A percentile compares a stretch with the other conserved stretches of the same genome.
Conservation (phyloP, 202 grass and related monocot species). For the Zizania palustris region DNA sequence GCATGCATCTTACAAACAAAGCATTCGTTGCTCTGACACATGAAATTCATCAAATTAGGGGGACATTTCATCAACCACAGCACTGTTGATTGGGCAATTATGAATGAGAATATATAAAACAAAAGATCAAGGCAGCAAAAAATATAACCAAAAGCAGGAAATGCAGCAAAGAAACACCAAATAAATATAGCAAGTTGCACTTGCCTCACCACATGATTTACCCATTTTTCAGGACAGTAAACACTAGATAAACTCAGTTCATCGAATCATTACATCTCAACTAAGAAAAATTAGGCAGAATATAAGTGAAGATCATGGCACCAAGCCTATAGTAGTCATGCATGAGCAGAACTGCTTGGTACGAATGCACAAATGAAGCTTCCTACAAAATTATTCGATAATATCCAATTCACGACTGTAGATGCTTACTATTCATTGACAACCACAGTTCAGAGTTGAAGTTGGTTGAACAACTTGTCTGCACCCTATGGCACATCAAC, state of each 20-base stretch:
- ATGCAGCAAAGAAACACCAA: not conserved
- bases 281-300: slow-evolving; percentile 2
- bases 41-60: not conserved
- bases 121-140: not conserved
- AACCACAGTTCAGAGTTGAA: slow-evolving; percentile 16
- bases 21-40: too few relatives aligned
- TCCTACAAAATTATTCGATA: slow-evolving; percentile 46
- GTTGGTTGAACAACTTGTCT: slow-evolving; percentile 20
- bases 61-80: not conserved
- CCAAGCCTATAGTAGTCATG: slow-evolving; percentile 8
- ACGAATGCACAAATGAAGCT: slow-evolving; percentile 18
- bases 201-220: slow-evolving; percentile 3
- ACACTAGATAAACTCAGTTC: not conserved
- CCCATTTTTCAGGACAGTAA: slow-evolving; percentile 3
- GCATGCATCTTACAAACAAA: too few relatives aligned
- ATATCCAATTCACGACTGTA: not conserved
- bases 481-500: slow-evolving; percentile 14
- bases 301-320: slow-evolving; percentile 26
- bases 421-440: not conserved
- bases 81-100: not conserved
- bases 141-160: not conserved
- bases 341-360: slow-evolving; percentile 32
- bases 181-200: not conserved
- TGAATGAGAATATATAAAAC: not conserved
- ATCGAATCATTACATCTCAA: slow-evolving; percentile 30